Conservation (phyloP, 2,329 filamentous ascomycete species). For the Scedosporium boydii region DNA sequence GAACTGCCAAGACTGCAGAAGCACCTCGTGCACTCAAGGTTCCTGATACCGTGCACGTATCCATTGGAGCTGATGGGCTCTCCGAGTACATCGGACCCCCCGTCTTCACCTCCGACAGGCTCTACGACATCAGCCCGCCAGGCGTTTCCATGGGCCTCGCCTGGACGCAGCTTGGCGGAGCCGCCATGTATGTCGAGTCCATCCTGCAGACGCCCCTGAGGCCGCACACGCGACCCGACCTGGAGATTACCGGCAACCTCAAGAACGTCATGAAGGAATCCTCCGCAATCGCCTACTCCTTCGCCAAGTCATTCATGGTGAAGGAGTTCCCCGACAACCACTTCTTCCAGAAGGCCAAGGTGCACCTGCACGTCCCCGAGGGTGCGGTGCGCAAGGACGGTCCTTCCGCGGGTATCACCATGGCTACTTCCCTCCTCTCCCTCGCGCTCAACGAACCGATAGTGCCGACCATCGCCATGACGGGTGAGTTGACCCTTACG, state of each 20-base stretch:
- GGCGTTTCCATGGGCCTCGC: slow-evolving; percentile 97
- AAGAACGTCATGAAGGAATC: slow-evolving; percentile 99
- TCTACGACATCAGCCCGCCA: slow-evolving; percentile 88
- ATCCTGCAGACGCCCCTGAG: slow-evolving; percentile 80
- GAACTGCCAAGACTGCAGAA: slow-evolving; percentile 57
- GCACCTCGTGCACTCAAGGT: slow-evolving; percentile 73
- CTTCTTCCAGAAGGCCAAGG: slow-evolving; percentile 92
- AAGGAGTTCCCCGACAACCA: slow-evolving; percentile 78
- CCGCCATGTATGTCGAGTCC: slow-evolving; percentile 93
- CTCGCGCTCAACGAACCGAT: slow-evolving; percentile 72
- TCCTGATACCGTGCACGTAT: slow-evolving; percentile 77
- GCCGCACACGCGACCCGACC: slow-evolving; percentile 61
- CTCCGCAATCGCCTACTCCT: slow-evolving; percentile 89
- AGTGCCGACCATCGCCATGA: slow-evolving; percentile 90
- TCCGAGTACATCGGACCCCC: slow-evolving; percentile 96
- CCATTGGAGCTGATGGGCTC: slow-evolving; percentile 79
- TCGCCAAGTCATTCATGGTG: slow-evolving; percentile 82
- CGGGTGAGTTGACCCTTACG: slow-evolving; percentile 90
- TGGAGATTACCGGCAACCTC: slow-evolving; percentile 91
- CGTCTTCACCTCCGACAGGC: slow-evolving; percentile 86
- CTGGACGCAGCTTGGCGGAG: slow-evolving; percentile 95
- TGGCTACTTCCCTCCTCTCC: slow-evolving; percentile 88
- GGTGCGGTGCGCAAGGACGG: slow-evolving; percentile 94
- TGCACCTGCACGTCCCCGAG: slow-evolving; percentile 94
- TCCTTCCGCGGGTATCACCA: slow-evolving; percentile 88